These are phyloP conservation scores for Marchantia polymorpha DNA, from an alignment of 225 moss, liverwort and hornwort genomes.

Conservation along the genomic window DNA sequence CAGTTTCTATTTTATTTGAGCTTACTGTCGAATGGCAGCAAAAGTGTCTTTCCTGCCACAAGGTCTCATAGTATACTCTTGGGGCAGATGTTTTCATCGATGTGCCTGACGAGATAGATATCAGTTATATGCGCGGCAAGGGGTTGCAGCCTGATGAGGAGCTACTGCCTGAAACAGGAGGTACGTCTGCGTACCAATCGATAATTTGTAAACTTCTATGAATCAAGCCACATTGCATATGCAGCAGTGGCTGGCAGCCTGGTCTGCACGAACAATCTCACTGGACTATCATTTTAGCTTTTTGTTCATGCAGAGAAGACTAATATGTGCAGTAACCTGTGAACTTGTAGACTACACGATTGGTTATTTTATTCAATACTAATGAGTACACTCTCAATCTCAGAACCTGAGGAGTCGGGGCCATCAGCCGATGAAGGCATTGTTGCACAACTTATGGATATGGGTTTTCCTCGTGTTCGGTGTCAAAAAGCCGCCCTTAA, in stretches of 20 bases:
- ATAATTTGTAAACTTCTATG: too few relatives aligned
- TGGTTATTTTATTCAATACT: too few relatives aligned
- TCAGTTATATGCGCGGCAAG: conserved; percentile 72
- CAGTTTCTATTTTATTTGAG: too few relatives aligned
- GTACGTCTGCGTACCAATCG: conserved; percentile 30
- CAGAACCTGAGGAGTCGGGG: conserved; percentile 57
- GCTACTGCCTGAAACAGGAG: conserved; percentile 74
- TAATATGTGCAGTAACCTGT: not conserved
- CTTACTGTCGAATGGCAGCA: not conserved
- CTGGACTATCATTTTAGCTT: not conserved
- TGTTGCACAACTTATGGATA: conserved; percentile 75
- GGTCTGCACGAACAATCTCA: not conserved
- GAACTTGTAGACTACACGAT: too few relatives aligned
- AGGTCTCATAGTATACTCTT: not conserved
- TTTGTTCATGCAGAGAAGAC: not conserved
- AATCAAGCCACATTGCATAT: too few relatives aligned
- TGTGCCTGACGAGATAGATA: conserved; percentile 94
- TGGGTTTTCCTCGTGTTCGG: conserved; percentile 77
- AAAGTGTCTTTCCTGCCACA: not conserved
- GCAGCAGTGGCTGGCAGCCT: too few relatives aligned
- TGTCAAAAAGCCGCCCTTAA: conserved; percentile 92
- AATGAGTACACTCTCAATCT: not conserved
- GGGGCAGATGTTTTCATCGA: conserved; percentile 92
- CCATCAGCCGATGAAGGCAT: conserved; percentile 78
- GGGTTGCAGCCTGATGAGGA: conserved; percentile 89